Conservation (phyloP, 805 yeast species). For the Pichia insulana region DNA sequence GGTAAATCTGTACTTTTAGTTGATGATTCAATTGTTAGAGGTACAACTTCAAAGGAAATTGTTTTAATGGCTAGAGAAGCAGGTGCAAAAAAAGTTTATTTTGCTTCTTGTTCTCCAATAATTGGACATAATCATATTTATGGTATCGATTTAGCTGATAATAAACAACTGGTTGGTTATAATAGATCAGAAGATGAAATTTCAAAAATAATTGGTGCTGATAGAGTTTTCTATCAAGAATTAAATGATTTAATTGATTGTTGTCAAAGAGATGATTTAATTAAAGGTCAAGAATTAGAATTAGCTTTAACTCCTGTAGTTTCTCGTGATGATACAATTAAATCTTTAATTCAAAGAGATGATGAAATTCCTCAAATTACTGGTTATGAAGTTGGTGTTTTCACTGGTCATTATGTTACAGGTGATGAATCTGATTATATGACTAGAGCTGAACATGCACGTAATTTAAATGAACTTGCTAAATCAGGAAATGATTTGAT, state of each 20-base stretch:
- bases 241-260: constrained; percentile 77
- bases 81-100: constrained; percentile 90
- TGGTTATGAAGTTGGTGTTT: constrained; percentile 91
- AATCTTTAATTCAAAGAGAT: constrained; percentile 19
- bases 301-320: constrained; percentile 29
- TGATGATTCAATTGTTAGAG: constrained; percentile 96
- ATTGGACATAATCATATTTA: constrained; percentile 92
- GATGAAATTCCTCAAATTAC: constrained; percentile 30
- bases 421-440: constrained; percentile 82
- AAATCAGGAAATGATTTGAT: constrained; percentile 32
- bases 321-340: constrained; percentile 24
- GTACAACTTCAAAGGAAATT: constrained; percentile 94
- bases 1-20: constrained; percentile 81
- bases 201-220: constrained; percentile 77
- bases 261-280: constrained; percentile 37
- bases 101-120: constrained; percentile 98
- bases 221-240: constrained; percentile 80
- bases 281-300: constrained; percentile 26
- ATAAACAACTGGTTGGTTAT: constrained; percentile 86
- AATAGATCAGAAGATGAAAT: constrained; percentile 67
- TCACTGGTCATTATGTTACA: constrained; percentile 91
- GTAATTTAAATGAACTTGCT: constrained; percentile 60
- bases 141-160: constrained; percentile 96
- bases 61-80: constrained; percentile 98
- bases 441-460: constrained; percentile 68